These are phyloP conservation scores for Rubroboletus satanas DNA, from an alignment of 768 basidiomycete genomes.

Conservation along the genomic window DNA sequence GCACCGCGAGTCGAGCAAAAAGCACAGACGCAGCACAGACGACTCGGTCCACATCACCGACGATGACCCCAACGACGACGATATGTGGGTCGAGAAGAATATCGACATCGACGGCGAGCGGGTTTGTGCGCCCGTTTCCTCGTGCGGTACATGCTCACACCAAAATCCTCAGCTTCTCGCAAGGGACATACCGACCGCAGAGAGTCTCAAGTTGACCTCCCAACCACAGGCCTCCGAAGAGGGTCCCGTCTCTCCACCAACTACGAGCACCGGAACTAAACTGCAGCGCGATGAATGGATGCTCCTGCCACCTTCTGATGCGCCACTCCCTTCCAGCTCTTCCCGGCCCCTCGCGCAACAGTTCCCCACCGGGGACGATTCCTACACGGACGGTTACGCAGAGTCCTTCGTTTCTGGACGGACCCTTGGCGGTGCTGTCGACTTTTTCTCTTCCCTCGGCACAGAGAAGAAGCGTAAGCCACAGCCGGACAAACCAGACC, in stretches of 20 bases:
- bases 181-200: constrained; percentile 71
- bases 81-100: constrained; percentile 88
- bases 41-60: constrained; percentile 48
- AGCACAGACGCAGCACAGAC: constrained; percentile 30
- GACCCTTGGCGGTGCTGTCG: constrained; percentile 56
- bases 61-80: constrained; percentile 70
- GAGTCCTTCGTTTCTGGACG: constrained; percentile 45
- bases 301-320: constrained; percentile 44
- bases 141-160: constrained; percentile 1
- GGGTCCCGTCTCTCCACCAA: constrained; percentile 46
- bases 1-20: constrained; percentile 36
- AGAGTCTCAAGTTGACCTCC: constrained; percentile 66
- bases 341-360: constrained; percentile 30
- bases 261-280: constrained; percentile 43
- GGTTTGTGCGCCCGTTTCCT: constrained; percentile 40
- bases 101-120: constrained; percentile 73
- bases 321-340: constrained; percentile 28
- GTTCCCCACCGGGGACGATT: constrained; percentile 39
- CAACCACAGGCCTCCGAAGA: constrained; percentile 45
- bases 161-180: constrained; percentile 48
- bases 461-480: constrained; percentile 71
- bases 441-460: constrained; percentile 89
- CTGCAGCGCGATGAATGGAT: constrained; percentile 87
- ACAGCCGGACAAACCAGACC: constrained; percentile 55
- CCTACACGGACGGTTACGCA: constrained; percentile 64